Conservation (phyloP, 2,329 filamentous ascomycete species). For the Allantophomopsis cytisporea region DNA sequence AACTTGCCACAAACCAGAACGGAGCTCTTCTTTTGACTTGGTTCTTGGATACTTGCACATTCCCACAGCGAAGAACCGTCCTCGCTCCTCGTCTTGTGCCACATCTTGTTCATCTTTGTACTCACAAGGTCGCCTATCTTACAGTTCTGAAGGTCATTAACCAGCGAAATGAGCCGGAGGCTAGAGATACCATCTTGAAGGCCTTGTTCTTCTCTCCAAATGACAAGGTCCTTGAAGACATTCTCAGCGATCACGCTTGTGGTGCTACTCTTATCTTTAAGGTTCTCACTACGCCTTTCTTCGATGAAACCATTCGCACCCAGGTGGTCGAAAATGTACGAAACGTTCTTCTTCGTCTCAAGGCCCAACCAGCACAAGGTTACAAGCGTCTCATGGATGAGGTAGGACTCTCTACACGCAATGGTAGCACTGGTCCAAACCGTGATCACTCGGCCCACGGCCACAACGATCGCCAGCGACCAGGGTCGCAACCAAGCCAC, state of each 20-base stretch:
- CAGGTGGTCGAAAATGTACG: constrained; percentile 90
- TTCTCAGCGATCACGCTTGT: constrained; percentile 80
- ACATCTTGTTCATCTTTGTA: constrained; percentile 88
- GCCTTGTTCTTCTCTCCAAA: constrained; percentile 86
- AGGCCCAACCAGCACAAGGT: constrained; percentile 85
- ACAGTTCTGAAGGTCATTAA: constrained; percentile 98
- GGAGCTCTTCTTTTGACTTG: constrained; percentile 88
- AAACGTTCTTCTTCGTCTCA: constrained; percentile 75
- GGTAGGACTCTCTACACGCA: constrained; percentile 70
- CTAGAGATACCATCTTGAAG: constrained; percentile 77
- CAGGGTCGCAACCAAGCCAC: constrained; percentile 38
- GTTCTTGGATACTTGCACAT: constrained; percentile 97
- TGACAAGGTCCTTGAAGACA: constrained; percentile 77
- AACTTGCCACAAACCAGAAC: constrained; percentile 91
- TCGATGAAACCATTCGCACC: constrained; percentile 77
- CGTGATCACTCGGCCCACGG: constrained; percentile 18
- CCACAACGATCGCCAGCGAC: constrained; percentile 36
- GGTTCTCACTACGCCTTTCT: constrained; percentile 92
- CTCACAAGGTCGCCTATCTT: constrained; percentile 94
- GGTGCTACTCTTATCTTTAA: constrained; percentile 97
- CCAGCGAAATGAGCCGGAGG: constrained; percentile 87
- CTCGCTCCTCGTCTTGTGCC: constrained; percentile 85
- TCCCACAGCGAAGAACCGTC: constrained; percentile 81
- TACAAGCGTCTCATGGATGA: constrained; percentile 99
- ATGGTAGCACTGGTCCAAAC: constrained; percentile 22